Percentiles rank a stretch among this genome's conserved stretches.
These are phyloP conservation scores for Camelina sativa DNA, from an alignment of 345 rosid species.

Conservation along the genomic window DNA sequence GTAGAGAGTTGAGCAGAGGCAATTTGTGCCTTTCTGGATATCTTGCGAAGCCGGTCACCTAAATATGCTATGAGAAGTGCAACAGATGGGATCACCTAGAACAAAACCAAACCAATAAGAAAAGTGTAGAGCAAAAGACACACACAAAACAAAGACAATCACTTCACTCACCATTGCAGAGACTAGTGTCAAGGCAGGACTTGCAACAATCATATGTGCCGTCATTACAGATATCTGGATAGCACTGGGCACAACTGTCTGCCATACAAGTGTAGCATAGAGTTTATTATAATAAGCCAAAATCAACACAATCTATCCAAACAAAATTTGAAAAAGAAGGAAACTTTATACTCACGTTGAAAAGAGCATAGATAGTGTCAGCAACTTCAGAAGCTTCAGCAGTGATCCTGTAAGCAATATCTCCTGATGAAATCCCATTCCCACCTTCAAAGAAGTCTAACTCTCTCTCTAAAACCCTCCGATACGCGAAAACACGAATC, in stretches of 20 bases:
- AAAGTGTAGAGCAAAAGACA: background rate
- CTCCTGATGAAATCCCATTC: slow-evolving; percentile 66
- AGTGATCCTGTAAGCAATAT: slow-evolving; percentile 77
- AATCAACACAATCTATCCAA: background rate
- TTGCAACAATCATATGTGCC: slow-evolving; percentile 77
- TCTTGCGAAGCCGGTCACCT: slow-evolving; percentile 74
- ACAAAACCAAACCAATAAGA: background rate
- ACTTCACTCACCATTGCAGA: slow-evolving; percentile 70
- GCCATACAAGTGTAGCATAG: slow-evolving; percentile 19
- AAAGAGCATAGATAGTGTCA: slow-evolving; percentile 73
- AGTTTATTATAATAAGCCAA: slow-evolving; percentile 10
- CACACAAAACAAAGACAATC: slow-evolving; percentile 7
- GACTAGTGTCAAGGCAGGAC: slow-evolving; percentile 73
- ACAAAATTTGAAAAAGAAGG: background rate
- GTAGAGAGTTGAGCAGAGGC: slow-evolving; percentile 77
- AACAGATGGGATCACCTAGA: slow-evolving; percentile 75
- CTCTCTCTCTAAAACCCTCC: slow-evolving; percentile 70
- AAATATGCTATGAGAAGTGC: slow-evolving; percentile 71
- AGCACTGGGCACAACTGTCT: slow-evolving; percentile 84
- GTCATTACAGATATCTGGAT: slow-evolving; percentile 84
- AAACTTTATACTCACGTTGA: slow-evolving; percentile 53
- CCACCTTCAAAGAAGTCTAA: slow-evolving; percentile 80
- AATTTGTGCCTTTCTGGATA: slow-evolving; percentile 76
- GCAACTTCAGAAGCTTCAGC: slow-evolving; percentile 87
- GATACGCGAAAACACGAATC: slow-evolving; percentile 70